Evolutionary conservation across 208 protist genomes (phyloP).

Genomic region (Acanthamoeba rhysodes): DNA sequence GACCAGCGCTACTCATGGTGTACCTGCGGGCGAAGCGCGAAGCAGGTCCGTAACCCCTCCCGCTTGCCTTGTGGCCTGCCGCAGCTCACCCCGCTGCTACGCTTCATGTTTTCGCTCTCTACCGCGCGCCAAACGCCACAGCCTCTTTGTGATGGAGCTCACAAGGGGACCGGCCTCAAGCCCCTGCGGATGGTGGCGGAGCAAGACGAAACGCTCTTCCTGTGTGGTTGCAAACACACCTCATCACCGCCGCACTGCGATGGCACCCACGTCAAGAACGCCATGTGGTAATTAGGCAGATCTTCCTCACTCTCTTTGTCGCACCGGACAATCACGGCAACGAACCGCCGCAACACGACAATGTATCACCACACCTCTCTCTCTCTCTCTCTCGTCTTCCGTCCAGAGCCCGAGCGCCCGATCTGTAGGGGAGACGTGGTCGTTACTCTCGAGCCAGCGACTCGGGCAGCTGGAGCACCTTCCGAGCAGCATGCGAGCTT

Average conservation of each 20-base stretch:
- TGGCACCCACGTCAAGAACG: slow-evolving; percentile 41
- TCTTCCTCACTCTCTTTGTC: background rate
- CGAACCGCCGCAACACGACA: background rate
- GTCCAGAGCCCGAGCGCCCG: too few relatives aligned
- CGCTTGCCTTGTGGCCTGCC: background rate
- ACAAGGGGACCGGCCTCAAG: slow-evolving; percentile 49
- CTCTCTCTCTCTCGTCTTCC: background rate
- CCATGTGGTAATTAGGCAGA: background rate
- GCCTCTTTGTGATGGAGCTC: slow-evolving; percentile 66
- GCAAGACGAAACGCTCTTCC: slow-evolving; percentile 48
- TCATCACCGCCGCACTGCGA: slow-evolving; percentile 14
- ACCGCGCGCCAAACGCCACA: background rate
- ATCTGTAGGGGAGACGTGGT: too few relatives aligned
- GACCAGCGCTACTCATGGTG: slow-evolving; percentile 56
- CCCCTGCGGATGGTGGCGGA: slow-evolving; percentile 66
- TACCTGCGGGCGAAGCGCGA: slow-evolving; percentile 32
- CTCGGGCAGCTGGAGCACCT: too few relatives aligned
- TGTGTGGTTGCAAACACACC: slow-evolving; percentile 69
- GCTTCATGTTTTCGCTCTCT: background rate
- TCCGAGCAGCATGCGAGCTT: too few relatives aligned
- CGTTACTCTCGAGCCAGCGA: too few relatives aligned
- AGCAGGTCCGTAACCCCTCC: slow-evolving; percentile 20
- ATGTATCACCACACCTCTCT: background rate
- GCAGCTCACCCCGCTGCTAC: too few relatives aligned
- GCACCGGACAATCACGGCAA: too few relatives aligned